Conservation (phyloP, 352 stramenopile genomes). For the Phytophthora sp. region DNA sequence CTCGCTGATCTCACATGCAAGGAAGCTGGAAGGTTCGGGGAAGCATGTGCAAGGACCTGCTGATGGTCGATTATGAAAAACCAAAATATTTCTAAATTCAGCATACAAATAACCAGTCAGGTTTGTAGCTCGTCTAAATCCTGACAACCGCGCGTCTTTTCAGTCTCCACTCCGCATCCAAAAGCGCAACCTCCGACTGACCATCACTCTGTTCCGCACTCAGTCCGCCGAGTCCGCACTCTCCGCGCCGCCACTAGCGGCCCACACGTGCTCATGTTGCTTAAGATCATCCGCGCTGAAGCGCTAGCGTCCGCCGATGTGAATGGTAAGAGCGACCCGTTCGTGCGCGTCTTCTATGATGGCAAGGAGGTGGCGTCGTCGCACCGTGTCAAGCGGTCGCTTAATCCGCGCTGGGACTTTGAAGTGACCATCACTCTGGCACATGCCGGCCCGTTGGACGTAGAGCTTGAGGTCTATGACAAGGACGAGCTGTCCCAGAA, state of each 20-base stretch:
- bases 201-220: constrained; percentile 21
- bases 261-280: constrained; percentile 43
- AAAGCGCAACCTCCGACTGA: constrained; percentile 11
- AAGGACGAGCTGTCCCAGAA: constrained; percentile 73
- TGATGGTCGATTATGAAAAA: neutral
- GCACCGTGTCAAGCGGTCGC: constrained; percentile 70
- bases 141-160: constrained; percentile 13
- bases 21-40: constrained; percentile 11
- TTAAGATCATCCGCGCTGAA: constrained; percentile 83
- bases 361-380: constrained; percentile 71
- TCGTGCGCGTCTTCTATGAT: constrained; percentile 79
- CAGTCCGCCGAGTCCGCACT: neutral
- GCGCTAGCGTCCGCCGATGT: constrained; percentile 66
- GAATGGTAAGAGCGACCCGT: constrained; percentile 76
- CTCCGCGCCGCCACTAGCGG: neutral
- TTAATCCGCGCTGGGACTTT: constrained; percentile 81
- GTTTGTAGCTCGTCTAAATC: neutral
- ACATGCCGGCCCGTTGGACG: constrained; percentile 61
- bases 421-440: constrained; percentile 63
- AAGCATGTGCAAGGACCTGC: constrained; percentile 9
- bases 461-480: constrained; percentile 78
- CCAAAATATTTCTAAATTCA: neutral
- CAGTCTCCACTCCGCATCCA: constrained; percentile 26
- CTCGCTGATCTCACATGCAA: constrained; percentile 18
- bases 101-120: neutral